A percentile compares a stretch with the other conserved stretches of the same genome.
Conservation (phyloP, 306 rosid species). For the Bauhinia variegata region DNA sequence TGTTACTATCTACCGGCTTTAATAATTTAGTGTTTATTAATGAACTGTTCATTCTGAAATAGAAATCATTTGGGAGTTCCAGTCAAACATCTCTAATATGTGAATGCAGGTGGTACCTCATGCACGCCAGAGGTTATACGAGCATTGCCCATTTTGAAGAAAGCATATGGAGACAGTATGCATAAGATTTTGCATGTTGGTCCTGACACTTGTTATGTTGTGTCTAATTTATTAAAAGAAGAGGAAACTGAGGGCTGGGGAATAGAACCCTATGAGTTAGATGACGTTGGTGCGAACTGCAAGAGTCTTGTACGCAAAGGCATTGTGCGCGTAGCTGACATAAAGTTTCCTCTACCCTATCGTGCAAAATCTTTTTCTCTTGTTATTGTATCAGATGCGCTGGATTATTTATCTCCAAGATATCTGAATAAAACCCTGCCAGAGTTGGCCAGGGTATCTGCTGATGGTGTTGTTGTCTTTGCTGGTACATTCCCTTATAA, state of each 20-base stretch:
- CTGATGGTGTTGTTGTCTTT: conserved; percentile 73
- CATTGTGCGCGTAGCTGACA: conserved; percentile 81
- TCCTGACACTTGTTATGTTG: conserved; percentile 83
- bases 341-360: conserved; percentile 81
- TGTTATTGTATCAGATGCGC: conserved; percentile 83
- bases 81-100: conserved; percentile 29
- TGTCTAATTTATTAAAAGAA: conserved; percentile 70
- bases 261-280: conserved; percentile 90
- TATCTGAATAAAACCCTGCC: conserved; percentile 89
- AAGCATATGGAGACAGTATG: conserved; percentile 83
- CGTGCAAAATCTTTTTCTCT: conserved; percentile 83
- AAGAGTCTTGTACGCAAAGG: conserved; percentile 80
- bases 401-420: conserved; percentile 90
- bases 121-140: conserved; percentile 74
- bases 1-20: neutral
- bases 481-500: conserved; percentile 58
- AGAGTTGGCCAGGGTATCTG: conserved; percentile 84
- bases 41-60: conserved; percentile 22
- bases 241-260: conserved; percentile 95
- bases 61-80: conserved; percentile 27
- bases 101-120: conserved; percentile 64
- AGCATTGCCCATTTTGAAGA: conserved; percentile 77
- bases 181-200: conserved; percentile 84
- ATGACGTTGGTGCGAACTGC: conserved; percentile 70
- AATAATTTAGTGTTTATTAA: conserved; percentile 3